Evolutionary conservation across 2,329 filamentous ascomycete genomes (phyloP).

Genomic region (Calonectria naviculata): DNA sequence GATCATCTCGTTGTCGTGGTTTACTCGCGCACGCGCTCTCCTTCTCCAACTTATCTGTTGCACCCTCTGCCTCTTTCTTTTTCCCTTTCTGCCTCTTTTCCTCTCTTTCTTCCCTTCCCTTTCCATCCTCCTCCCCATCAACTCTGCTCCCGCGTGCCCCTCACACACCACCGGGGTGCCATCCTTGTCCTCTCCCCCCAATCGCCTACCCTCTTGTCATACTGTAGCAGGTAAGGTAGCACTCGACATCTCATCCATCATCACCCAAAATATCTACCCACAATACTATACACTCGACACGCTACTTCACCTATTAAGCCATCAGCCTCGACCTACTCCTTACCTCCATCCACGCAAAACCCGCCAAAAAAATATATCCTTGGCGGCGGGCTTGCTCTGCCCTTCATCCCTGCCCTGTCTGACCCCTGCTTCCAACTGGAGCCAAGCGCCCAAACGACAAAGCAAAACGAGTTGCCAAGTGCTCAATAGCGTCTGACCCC

Average conservation of each 20-base stretch:
- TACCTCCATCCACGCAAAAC: constrained; percentile 8
- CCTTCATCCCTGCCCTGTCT: constrained; percentile 30
- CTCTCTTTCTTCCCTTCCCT: constrained; percentile 9
- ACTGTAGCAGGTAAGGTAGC: constrained; percentile 9
- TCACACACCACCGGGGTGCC: constrained; percentile 14
- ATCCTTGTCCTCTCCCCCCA: neutral
- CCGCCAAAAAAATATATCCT: constrained; percentile 30
- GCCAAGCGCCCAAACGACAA: constrained; percentile 39
- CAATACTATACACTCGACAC: neutral
- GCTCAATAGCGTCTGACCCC: constrained; percentile 13
- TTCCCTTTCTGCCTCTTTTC: constrained; percentile 21
- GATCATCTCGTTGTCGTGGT: constrained; percentile 30
- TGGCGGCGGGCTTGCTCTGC: constrained; percentile 27
- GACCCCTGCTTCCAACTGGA: constrained; percentile 36
- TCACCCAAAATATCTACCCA: neutral
- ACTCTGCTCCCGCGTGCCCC: constrained; percentile 17
- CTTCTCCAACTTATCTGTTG: constrained; percentile 11
- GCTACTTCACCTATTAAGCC: neutral
- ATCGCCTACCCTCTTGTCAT: neutral
- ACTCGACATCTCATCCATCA: neutral
- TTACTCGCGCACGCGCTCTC: constrained; percentile 8
- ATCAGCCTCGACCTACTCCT: neutral
- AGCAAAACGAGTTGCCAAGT: constrained; percentile 32
- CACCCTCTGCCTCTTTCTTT: constrained; percentile 16
- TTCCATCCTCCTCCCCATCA: constrained; percentile 9